Percentiles rank a stretch among this genome's conserved stretches.
phyloP scores from a whole-genome alignment of 441 rosid genomes.

The Breynia disticha region DNA sequence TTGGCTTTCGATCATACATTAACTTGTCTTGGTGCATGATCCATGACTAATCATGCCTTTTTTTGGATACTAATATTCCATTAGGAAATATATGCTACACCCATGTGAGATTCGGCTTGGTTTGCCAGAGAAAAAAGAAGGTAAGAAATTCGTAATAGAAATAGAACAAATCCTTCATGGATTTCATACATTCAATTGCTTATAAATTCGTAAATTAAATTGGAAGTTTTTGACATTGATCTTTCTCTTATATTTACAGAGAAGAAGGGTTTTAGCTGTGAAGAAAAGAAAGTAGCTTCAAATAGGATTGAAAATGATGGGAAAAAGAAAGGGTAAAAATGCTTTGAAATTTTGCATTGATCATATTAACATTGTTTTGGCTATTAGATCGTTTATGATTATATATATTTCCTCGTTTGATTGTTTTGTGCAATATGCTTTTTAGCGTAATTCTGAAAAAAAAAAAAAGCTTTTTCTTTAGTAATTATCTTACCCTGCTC shows the following conservation, averaged over 20 bases:
- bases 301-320: conserved; percentile 39
- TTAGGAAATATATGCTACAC: conserved; percentile 66
- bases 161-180: neutral
- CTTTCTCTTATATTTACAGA: conserved; percentile 23
- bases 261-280: conserved; percentile 37
- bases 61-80: no score
- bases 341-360: neutral
- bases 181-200: no score
- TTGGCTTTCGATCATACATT: neutral
- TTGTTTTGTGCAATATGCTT: neutral
- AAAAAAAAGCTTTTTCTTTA: conserved; percentile 11
- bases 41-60: no score
- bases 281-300: conserved; percentile 45
- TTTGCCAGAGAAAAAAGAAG: conserved; percentile 82
- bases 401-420: conserved; percentile 2
- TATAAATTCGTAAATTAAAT: no score
- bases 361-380: conserved; percentile 10
- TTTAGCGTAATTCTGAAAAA: no score
- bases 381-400: neutral
- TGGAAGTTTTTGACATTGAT: neutral
- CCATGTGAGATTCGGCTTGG: conserved; percentile 1
- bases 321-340: conserved; percentile 43
- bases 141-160: conserved; percentile 24
- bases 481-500: conserved; percentile 11
- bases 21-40: no score